Base-by-base conservation (phyloP, 2,329 filamentous ascomycete genomes). In the Hypoxylon sp. region DNA sequence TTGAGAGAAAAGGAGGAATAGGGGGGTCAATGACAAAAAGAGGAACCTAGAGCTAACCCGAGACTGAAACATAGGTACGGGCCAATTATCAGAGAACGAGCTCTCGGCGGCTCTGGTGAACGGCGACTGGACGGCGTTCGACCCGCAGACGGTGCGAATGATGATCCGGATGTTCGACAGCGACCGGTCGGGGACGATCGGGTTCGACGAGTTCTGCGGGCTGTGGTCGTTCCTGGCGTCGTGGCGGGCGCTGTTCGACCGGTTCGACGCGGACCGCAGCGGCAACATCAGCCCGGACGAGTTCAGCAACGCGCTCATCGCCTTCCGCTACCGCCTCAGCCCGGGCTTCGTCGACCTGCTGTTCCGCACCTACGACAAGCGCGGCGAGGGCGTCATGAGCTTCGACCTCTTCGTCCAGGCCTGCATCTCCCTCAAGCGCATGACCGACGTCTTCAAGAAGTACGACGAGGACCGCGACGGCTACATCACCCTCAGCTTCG, bases 111-210 rank as follows among this genome's bases (percentile, higher is more conserved):
- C 95, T 17, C 86, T 99, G 4, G 93, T 98, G 58, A 99, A 99
- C 72, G 94, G 93, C 52, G 95, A 99, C 81, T 97, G 91, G 86
- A 91, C 91, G 1, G 86, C 92, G 3, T 99, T 99, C 74, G 93
- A 99, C 75, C 83, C 88, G 3, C 90, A 97, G 69, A 99, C 95
- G 1, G 93, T 98, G 64, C 89, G 89, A 71, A 97, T 98, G 91
- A 97, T 99, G 93, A 97, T 99, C 67, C 90, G 93, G 72, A 98
- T 99, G 95, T 99, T 99, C 77, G 94, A 98, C 78, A 91, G 89
- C 56, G 91, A 97, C 77, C 89, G 91, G 67, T 90, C 85, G 61
- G 92, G 93, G 48, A 90, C 89, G 11, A 96, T 99, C 73, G 92
- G 90, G 60, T 98, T 97, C 74, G 88, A 95, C 64, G 95, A 98